Base-by-base conservation (phyloP, 2,329 filamentous ascomycete genomes). In the Bipolaris victoriae region DNA sequence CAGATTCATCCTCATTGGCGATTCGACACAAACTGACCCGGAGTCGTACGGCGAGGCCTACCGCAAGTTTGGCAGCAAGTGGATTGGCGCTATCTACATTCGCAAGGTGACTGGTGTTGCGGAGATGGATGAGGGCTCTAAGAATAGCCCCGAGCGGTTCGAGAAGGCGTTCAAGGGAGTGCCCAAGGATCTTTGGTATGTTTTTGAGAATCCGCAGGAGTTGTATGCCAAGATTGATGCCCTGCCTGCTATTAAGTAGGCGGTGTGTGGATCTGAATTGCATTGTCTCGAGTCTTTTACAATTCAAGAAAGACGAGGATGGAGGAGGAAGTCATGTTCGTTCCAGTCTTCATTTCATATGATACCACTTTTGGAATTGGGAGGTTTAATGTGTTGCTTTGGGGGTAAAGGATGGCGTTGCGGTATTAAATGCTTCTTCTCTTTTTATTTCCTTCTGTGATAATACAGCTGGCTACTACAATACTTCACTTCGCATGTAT, bases 11-110 rank as follows among this genome's bases (percentile, higher is more conserved):
- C 88, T 88, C 65, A 88, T 98, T 63, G 94, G 94, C 0, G 94
- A 98, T 77, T 94, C 89, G 37, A 97, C 93, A 0, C 94, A 97
- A 77, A 89, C 86, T 24, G 94, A 98, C 67, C 93, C 94, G 0
- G 94, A 98, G 74, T 86, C 91, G 0, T 98, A 97, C 71, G 93
- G 88, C 26, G 88, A 93, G 65, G 87, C 91, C 77, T 92, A 83
- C 76, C 75, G 87, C 50, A 82, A 83, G 47, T 85, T 88, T 61
- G 88, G 88, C 0, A 86, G 83, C 5, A 86, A 84, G 6, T 97
- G 92, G 91, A 86, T 97, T 60, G 86, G 86, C 60, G 84, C 90
- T 11, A 95, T 98, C 45, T 89, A 91, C 62, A 96, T 97, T 68
- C 86, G 93, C 52, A 94, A 91, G 71, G 92, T 95, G 0, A 88